Evolutionary conservation across 2,329 filamentous ascomycete genomes (phyloP).

Genomic region (Ceratocystis albifundus): DNA sequence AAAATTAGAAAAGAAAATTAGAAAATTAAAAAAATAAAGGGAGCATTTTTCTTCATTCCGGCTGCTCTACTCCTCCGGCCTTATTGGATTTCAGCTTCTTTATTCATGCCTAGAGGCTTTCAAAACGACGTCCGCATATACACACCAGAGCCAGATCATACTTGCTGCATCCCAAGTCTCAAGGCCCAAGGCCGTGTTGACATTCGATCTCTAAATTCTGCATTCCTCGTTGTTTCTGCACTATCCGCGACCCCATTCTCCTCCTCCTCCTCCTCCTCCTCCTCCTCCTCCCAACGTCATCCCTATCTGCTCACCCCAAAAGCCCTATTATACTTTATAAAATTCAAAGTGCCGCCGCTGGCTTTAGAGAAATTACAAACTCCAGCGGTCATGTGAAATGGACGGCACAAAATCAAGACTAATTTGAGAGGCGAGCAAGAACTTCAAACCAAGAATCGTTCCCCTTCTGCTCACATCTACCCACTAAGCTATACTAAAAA

Average conservation of each 20-base stretch:
- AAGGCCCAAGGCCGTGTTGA: not conserved
- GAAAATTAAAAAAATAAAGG: not conserved
- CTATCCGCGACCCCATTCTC: slow-evolving; percentile 1
- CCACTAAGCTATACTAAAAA: not conserved
- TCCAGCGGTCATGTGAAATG: not conserved
- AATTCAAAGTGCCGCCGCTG: too few relatives aligned
- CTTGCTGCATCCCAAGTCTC: not conserved
- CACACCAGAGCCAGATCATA: not conserved
- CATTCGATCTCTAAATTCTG: not conserved
- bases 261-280: not conserved
- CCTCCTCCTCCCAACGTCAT: slow-evolving; percentile 5
- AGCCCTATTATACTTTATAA: not conserved
- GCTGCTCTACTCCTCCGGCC: too few relatives aligned
- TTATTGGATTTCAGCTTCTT: too few relatives aligned
- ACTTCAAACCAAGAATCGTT: not conserved
- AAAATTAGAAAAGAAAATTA: not conserved
- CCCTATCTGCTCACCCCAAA: not conserved
- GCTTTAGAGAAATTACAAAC: not conserved
- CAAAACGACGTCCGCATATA: not conserved
- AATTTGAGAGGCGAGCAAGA: not conserved
- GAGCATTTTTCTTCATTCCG: not conserved
- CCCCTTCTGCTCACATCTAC: not conserved
- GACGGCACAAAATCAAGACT: too few relatives aligned
- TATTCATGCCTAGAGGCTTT: not conserved
- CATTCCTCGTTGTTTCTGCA: not conserved